These are phyloP conservation scores for Dictyostelium citrinum DNA, from an alignment of 78 protist genomes.

Conservation along the genomic window DNA sequence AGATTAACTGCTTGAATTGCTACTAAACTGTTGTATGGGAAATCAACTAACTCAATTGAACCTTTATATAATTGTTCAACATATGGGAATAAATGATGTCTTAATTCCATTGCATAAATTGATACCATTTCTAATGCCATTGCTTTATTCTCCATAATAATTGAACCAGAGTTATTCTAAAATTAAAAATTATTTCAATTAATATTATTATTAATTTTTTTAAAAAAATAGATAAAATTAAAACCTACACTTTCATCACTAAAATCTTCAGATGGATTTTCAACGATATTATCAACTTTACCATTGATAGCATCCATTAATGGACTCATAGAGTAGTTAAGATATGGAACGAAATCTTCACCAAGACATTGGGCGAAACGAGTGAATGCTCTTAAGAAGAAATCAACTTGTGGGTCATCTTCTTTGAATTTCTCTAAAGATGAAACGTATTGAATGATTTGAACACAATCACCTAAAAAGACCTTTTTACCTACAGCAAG, in stretches of 20 bases:
- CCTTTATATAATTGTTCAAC: slow-evolving; percentile 25
- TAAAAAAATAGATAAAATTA: too few species aligned
- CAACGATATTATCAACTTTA: slow-evolving; percentile 34
- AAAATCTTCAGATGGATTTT: background rate
- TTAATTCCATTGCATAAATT: slow-evolving; percentile 73
- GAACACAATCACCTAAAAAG: slow-evolving; percentile 79
- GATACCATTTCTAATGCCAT: slow-evolving; percentile 84
- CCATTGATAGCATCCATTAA: slow-evolving; percentile 71
- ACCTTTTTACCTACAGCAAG: slow-evolving; percentile 91
- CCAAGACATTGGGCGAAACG: slow-evolving; percentile 89
- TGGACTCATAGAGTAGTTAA: slow-evolving; percentile 83
- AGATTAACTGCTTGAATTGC: slow-evolving; percentile 18
- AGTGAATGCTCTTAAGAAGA: slow-evolving; percentile 88
- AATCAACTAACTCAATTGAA: slow-evolving; percentile 62
- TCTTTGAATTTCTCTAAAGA: slow-evolving; percentile 52
- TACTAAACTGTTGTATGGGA: slow-evolving; percentile 66
- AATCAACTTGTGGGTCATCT: slow-evolving; percentile 91
- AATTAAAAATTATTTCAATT: background rate
- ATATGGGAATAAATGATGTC: slow-evolving; percentile 61
- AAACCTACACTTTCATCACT: background rate
- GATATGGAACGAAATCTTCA: slow-evolving; percentile 89
- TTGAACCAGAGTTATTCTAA: slow-evolving; percentile 31
- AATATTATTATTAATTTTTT: too few species aligned
- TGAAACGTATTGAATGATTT: slow-evolving; percentile 82
- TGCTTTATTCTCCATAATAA: slow-evolving; percentile 87